Conservation (phyloP, 2,329 filamentous ascomycete species). For the Pseudopithomyces maydicus region DNA sequence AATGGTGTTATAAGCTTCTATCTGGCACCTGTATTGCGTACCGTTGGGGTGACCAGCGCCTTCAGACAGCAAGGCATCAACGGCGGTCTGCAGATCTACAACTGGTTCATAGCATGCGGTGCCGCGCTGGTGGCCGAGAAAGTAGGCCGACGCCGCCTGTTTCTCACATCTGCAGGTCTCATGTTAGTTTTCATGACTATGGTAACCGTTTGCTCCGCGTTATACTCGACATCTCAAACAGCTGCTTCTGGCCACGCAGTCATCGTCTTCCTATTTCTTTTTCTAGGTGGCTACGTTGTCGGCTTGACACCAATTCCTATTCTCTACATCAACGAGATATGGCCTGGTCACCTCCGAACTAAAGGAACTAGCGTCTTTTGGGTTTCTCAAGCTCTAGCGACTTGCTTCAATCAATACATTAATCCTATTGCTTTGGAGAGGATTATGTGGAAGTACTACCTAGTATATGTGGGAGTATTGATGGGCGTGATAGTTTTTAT, state of each 20-base stretch:
- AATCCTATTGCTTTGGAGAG: conserved; percentile 26
- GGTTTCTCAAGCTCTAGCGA: conserved; percentile 20
- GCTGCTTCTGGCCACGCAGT: conserved; percentile 17
- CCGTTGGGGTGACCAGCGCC: conserved; percentile 44
- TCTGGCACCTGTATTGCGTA: conserved; percentile 44
- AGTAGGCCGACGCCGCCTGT: background rate
- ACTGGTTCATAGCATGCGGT: conserved; percentile 40
- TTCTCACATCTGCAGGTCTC: conserved; percentile 40
- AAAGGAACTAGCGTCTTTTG: conserved; percentile 24
- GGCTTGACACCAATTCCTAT: conserved; percentile 42
- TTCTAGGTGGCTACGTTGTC: conserved; percentile 31
- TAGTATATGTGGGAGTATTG: conserved; percentile 27
- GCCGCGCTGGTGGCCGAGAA: background rate
- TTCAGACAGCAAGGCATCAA: conserved; percentile 47
- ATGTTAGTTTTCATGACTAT: conserved; percentile 53
- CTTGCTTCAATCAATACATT: conserved; percentile 24
- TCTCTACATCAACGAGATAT: conserved; percentile 42
- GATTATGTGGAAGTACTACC: conserved; percentile 30
- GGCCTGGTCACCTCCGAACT: conserved; percentile 34
- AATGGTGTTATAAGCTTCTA: conserved; percentile 49
- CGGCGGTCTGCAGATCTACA: conserved; percentile 48
- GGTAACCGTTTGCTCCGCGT: conserved; percentile 48
- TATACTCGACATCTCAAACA: conserved; percentile 10
- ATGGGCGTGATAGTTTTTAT: conserved; percentile 16
- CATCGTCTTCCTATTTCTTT: conserved; percentile 24